These are phyloP conservation scores for Talaromyces verruculosus DNA, from an alignment of 2,329 filamentous ascomycete species.

Conservation along the genomic window DNA sequence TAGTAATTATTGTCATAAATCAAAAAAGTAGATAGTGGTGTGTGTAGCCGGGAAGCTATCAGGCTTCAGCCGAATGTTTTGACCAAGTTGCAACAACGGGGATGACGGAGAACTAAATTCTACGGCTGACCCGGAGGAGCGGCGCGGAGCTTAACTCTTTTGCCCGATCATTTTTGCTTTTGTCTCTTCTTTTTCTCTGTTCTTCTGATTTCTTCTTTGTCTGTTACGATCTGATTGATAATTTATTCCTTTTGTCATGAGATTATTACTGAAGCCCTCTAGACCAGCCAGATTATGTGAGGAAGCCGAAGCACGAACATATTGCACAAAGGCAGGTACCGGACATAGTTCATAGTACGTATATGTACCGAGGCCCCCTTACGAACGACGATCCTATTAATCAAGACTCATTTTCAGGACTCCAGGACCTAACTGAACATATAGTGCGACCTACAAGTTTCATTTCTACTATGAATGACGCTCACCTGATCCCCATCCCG, in stretches of 20 bases:
- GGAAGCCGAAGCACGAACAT: neutral
- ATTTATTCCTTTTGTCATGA: too few species aligned
- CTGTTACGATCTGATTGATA: neutral
- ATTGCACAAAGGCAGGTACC: neutral
- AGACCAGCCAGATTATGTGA: neutral
- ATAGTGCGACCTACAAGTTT: neutral
- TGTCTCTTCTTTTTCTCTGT: neutral
- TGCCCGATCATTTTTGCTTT: neutral
- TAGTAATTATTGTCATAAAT: neutral
- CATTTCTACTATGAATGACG: neutral
- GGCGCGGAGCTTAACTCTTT: constrained; percentile 4
- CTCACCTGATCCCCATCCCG: neutral
- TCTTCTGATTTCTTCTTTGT: neutral
- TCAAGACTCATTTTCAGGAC: neutral
- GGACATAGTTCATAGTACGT: neutral
- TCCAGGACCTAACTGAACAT: too few species aligned
- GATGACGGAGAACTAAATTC: neutral
- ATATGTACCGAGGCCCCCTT: neutral
- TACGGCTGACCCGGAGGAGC: constrained; percentile 10
- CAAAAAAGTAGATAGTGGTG: neutral
- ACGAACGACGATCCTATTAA: neutral
- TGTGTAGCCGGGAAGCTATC: neutral
- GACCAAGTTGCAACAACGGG: constrained; percentile 14
- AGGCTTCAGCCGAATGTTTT: constrained; percentile 1
- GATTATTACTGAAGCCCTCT: neutral